phyloP scores from a whole-genome alignment of 2,329 filamentous ascomycete species.

The Diaporthe capsici region DNA sequence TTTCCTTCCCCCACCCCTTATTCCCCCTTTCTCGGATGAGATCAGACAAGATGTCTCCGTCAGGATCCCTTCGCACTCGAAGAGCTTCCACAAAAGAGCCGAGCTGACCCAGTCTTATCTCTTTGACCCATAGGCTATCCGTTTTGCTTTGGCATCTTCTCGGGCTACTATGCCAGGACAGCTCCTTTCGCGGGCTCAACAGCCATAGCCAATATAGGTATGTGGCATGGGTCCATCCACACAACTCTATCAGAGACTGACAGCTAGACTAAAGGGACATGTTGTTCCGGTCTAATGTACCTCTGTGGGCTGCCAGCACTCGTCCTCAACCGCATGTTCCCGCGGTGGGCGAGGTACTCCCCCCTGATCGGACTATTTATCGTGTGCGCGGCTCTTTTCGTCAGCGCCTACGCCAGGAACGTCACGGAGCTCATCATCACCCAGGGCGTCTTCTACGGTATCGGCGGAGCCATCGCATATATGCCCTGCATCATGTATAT shows the following conservation, averaged over 20 bases:
- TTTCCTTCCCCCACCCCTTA: background rate
- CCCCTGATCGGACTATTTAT: constrained; percentile 62
- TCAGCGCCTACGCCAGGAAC: constrained; percentile 66
- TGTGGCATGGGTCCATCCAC: constrained; percentile 6
- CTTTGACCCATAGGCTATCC: constrained; percentile 68
- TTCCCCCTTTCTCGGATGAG: background rate
- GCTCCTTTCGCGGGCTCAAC: constrained; percentile 68
- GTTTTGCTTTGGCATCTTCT: constrained; percentile 79
- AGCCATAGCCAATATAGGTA: constrained; percentile 68
- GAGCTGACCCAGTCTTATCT: constrained; percentile 36
- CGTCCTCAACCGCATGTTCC: constrained; percentile 60
- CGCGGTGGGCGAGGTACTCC: constrained; percentile 56
- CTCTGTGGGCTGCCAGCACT: constrained; percentile 65
- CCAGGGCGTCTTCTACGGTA: constrained; percentile 73
- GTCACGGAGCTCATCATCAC: constrained; percentile 69
- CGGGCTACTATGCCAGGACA: constrained; percentile 75
- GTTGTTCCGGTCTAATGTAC: constrained; percentile 64
- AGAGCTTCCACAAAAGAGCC: background rate
- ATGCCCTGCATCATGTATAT: constrained; percentile 70
- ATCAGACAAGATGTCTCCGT: constrained; percentile 17
- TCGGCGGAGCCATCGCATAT: constrained; percentile 70
- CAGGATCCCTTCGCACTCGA: background rate
- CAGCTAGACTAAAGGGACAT: constrained; percentile 22
- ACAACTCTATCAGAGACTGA: background rate
- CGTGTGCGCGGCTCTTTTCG: constrained; percentile 66